Conservation (phyloP, 176 grass and related monocot genomes). For the Chrysopogon serrulatus region DNA sequence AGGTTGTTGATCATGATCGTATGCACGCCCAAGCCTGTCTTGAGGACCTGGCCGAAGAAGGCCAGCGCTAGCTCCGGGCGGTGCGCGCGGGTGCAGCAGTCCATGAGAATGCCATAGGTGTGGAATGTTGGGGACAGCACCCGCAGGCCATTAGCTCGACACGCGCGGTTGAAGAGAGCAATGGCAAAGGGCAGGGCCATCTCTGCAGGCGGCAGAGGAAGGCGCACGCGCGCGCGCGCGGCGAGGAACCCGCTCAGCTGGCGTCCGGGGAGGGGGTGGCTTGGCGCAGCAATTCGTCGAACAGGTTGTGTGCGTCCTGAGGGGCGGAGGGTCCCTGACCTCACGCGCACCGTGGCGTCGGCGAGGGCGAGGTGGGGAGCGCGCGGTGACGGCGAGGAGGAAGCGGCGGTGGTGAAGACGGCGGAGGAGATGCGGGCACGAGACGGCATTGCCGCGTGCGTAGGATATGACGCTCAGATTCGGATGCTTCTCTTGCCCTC, state of each 20-base stretch:
- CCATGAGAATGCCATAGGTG: slow-evolving; percentile 29
- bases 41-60: slow-evolving; percentile 11
- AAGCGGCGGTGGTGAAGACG: not conserved
- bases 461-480: too few relatives aligned
- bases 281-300: not conserved
- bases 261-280: not conserved
- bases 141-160: not conserved
- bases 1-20: not conserved
- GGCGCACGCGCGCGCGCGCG: not conserved
- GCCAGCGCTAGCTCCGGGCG: not conserved
- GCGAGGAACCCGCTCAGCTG: not conserved
- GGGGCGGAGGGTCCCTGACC: not conserved
- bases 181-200: not conserved
- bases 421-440: not conserved
- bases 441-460: not conserved
- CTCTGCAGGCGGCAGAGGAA: not conserved
- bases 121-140: not conserved
- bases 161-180: slow-evolving; percentile 5
- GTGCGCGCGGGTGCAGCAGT: slow-evolving; percentile 2
- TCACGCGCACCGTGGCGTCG: not conserved
- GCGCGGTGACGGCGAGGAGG: not conserved
- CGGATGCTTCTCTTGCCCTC: too few relatives aligned
- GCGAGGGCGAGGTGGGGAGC: not conserved
- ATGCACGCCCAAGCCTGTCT: not conserved
- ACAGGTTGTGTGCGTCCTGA: not conserved